Base-by-base conservation (phyloP, 371 early-diverging fungal genomes). In the Batkoa obscura region DNA sequence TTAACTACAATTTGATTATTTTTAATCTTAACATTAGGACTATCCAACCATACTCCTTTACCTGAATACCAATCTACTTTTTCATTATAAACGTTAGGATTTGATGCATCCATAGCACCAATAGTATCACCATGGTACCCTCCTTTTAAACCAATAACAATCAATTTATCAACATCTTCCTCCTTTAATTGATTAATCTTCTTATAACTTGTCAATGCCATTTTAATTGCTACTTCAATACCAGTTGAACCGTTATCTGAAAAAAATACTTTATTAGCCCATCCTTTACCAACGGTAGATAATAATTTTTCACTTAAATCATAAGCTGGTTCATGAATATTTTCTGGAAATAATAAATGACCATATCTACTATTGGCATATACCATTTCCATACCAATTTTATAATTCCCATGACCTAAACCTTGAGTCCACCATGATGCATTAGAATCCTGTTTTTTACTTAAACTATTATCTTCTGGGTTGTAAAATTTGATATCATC, bases 351-450 rank as follows among this genome's bases (percentile, higher is more conserved):
- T 63, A 88, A 81, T 55, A 88, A 80, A 59, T 88, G 88, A 33
- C 88, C 88, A 60, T 86, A 88, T 2, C 85, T 75, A 15, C 83
- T 84, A 0, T 84, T 73, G 0, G 86, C 84, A 58, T 77, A 62
- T 0, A 83, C 77, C 0, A 81, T 81, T 1, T 83, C 68, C 35
- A 72, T 59, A 0, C 81, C 72, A 43, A 88, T 64, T 3, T 68
- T 59, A 0, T 75, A 74, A 42, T 79, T 77, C 45, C 75, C 86
- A 62, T 88, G 88, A 1, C 86, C 88, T 15, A 88, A 62, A 10
- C 79, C 80, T 61, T 88, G 84, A 9, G 88, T 88, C 88, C 86
- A 88, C 88, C 88, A 88, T 62, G 78, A 77, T 23, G 84, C 84
- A 61, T 83, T 82, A 3, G 72, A 81, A 60, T 88, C 88, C 69